Evolutionary conservation across 169 alveolate species (phyloP).

Genomic region (Plasmodium coatneyi): DNA sequence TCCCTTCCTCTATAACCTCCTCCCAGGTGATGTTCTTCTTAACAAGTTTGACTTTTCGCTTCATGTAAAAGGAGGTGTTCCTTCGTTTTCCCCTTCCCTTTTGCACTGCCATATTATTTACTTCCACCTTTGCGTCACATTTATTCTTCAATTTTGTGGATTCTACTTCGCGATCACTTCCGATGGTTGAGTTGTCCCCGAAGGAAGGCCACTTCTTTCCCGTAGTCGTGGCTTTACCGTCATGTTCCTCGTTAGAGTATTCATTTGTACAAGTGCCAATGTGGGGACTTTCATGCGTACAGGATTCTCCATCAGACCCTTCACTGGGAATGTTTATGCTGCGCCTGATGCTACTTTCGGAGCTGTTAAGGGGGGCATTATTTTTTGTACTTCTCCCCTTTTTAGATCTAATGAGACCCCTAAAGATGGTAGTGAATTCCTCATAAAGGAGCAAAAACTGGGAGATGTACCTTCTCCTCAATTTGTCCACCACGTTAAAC

Average conservation of each 20-base stretch:
- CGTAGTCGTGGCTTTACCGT: neutral
- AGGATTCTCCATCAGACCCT: neutral
- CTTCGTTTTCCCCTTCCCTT: neutral
- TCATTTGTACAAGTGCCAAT: neutral
- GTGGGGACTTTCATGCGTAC: neutral
- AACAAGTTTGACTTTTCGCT: slow-evolving; percentile 6
- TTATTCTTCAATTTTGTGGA: neutral
- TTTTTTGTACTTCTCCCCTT: neutral
- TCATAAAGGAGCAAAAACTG: slow-evolving; percentile 19
- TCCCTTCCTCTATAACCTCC: slow-evolving; percentile 30
- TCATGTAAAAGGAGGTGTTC: slow-evolving; percentile 65
- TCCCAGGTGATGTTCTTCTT: slow-evolving; percentile 41
- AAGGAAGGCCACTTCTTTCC: neutral
- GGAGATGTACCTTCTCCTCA: slow-evolving; percentile 15
- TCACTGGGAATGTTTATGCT: neutral
- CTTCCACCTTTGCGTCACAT: neutral
- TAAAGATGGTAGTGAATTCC: slow-evolving; percentile 32
- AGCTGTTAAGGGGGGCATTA: neutral
- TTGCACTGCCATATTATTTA: neutral
- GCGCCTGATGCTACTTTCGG: neutral
- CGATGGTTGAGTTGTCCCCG: slow-evolving; percentile 2
- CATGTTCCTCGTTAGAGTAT: neutral
- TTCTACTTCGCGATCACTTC: neutral
- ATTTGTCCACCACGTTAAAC: slow-evolving; percentile 51
- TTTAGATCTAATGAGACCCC: slow-evolving; percentile 19